Conservation (phyloP, 225 moss, liverwort and hornwort species). For the Marchantia polymorpha region DNA sequence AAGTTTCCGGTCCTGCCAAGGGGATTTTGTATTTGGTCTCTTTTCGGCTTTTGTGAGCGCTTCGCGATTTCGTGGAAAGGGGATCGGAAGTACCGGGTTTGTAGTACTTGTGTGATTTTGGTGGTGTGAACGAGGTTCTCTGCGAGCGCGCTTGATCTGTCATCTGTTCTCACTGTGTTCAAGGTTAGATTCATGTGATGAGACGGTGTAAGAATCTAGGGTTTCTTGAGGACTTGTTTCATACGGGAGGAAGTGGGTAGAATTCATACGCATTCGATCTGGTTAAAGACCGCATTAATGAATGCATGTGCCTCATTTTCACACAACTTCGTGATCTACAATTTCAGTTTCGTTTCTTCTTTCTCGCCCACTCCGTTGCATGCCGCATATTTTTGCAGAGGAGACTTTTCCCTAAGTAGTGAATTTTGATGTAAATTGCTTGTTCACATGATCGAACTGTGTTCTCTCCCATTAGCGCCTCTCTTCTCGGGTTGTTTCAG, state of each 20-base stretch:
- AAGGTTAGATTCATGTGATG: neutral
- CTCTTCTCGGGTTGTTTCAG: too few relatives aligned
- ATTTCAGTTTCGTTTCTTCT: neutral
- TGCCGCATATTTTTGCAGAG: neutral
- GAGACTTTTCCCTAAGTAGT: neutral
- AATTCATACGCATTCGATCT: neutral
- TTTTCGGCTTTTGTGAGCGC: neutral
- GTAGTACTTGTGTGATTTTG: neutral
- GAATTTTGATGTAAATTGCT: neutral
- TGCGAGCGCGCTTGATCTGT: neutral
- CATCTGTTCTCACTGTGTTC: neutral
- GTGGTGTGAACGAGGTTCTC: neutral
- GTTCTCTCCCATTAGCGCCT: too few relatives aligned
- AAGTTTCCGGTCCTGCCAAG: neutral
- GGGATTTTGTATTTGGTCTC: neutral
- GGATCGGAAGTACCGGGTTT: neutral
- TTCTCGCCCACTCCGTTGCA: neutral
- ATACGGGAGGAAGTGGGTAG: neutral
- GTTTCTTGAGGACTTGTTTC: neutral
- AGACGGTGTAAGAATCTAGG: neutral
- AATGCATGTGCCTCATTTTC: neutral
- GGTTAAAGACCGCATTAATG: neutral
- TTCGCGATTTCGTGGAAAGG: neutral
- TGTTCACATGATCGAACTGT: neutral
- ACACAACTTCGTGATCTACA: neutral